These are phyloP conservation scores for Gloeostereum incarnatum DNA, from an alignment of 768 basidiomycete species.

Conservation along the genomic window DNA sequence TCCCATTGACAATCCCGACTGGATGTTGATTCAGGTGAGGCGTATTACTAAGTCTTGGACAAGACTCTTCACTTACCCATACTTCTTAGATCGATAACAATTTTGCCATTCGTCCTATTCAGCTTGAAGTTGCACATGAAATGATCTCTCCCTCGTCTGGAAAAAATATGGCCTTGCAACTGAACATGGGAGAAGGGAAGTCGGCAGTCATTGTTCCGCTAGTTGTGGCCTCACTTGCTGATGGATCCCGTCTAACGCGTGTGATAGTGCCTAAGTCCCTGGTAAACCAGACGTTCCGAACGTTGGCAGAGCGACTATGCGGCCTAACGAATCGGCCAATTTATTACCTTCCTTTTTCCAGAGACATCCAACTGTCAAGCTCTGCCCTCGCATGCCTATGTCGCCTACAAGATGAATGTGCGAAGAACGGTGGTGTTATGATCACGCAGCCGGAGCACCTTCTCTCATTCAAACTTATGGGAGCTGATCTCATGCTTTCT, in stretches of 20 bases:
- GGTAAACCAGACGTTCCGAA: constrained; percentile 35
- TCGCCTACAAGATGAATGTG: constrained; percentile 27
- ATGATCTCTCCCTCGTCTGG: constrained; percentile 33
- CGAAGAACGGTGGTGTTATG: constrained; percentile 28
- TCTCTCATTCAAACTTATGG: constrained; percentile 39
- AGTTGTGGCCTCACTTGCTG: constrained; percentile 25
- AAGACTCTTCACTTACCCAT: too few species aligned
- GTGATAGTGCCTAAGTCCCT: constrained; percentile 43
- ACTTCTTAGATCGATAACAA: constrained; percentile 33
- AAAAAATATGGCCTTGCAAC: constrained; percentile 31
- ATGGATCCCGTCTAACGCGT: constrained; percentile 33
- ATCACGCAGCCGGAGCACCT: constrained; percentile 45
- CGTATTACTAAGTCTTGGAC: too few species aligned
- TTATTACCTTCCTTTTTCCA: constrained; percentile 41
- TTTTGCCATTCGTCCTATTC: constrained; percentile 31
- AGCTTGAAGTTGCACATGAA: constrained; percentile 28
- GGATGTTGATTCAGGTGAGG: too few species aligned
- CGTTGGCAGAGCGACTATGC: constrained; percentile 32
- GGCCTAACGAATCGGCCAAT: constrained; percentile 37
- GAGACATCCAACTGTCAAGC: constrained; percentile 18
- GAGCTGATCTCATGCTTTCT: constrained; percentile 23
- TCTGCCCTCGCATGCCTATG: constrained; percentile 15
- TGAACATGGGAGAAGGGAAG: constrained; percentile 56
- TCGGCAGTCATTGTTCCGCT: constrained; percentile 43
- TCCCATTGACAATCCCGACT: too few species aligned